Evolutionary conservation across 176 grass and related monocot species (phyloP).

Genomic region (Tillandsia leiboldiana): DNA sequence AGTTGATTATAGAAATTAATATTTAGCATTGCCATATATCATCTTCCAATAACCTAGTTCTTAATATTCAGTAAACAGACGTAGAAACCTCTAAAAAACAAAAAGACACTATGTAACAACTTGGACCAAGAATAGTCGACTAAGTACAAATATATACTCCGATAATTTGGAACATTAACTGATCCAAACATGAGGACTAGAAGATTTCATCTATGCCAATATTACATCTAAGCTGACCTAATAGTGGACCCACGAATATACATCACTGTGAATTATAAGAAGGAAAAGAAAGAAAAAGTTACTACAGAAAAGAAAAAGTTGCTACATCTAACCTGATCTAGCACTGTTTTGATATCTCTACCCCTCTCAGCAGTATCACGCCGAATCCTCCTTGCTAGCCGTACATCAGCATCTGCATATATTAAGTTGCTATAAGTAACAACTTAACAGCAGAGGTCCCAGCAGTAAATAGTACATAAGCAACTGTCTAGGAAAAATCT

Average conservation of each 20-base stretch:
- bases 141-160: background rate
- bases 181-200: background rate
- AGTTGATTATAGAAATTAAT: background rate
- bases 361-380: constrained; percentile 75
- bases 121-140: background rate
- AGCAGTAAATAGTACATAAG: background rate
- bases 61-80: too few relatives aligned
- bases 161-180: background rate
- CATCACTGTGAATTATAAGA: background rate
- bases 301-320: background rate
- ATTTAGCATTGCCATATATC: background rate
- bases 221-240: background rate
- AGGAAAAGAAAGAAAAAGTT: background rate
- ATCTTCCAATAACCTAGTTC: too few relatives aligned
- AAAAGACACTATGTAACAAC: background rate
- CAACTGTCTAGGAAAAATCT: background rate
- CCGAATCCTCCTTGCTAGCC: constrained; percentile 72
- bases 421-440: constrained; percentile 9
- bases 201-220: background rate
- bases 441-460: constrained; percentile 7
- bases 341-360: constrained; percentile 85
- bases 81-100: background rate
- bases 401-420: constrained; percentile 75
- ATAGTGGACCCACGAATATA: background rate
- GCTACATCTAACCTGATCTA: constrained; percentile 68